Evolutionary conservation across 192 early-diverging fungal genomes (phyloP).

Genomic region (Coemansia erecta): DNA sequence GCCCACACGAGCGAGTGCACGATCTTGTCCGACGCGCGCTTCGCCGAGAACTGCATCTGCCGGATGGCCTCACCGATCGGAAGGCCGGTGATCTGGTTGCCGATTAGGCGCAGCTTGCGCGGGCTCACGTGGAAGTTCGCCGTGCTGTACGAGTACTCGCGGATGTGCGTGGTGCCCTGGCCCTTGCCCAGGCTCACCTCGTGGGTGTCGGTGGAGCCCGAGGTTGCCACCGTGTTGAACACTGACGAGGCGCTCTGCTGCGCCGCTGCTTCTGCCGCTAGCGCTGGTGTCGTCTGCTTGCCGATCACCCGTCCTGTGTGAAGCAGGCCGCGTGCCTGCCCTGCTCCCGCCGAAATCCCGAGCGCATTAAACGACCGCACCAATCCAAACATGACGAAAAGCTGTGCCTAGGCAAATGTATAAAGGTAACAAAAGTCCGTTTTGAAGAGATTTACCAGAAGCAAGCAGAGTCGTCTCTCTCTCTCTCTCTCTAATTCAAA

Average conservation of each 20-base stretch:
- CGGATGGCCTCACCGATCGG: slow-evolving; percentile 69
- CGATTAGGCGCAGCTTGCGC: slow-evolving; percentile 70
- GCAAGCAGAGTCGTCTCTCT: too few relatives aligned
- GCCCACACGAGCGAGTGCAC: slow-evolving; percentile 68
- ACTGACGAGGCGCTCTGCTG: slow-evolving; percentile 24
- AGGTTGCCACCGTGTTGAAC: background rate
- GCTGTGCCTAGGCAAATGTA: background rate
- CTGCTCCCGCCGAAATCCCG: background rate
- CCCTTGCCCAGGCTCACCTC: slow-evolving; percentile 16
- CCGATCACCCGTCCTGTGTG: too few relatives aligned
- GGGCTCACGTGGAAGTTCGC: slow-evolving; percentile 68
- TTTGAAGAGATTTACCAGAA: background rate
- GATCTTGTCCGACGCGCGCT: slow-evolving; percentile 61
- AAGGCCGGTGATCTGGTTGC: slow-evolving; percentile 66
- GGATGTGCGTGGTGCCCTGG: slow-evolving; percentile 10
- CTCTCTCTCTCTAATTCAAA: background rate
- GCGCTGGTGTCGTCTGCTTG: background rate
- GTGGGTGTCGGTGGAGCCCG: background rate
- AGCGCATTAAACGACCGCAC: slow-evolving; percentile 1
- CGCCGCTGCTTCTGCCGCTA: background rate
- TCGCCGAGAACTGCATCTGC: slow-evolving; percentile 76
- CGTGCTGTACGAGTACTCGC: slow-evolving; percentile 50
- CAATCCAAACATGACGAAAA: slow-evolving; percentile 11
- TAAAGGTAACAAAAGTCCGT: background rate
- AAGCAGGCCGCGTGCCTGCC: too few relatives aligned